These are phyloP conservation scores for Astraeus odoratus DNA, from an alignment of 768 basidiomycete species.

Conservation along the genomic window DNA sequence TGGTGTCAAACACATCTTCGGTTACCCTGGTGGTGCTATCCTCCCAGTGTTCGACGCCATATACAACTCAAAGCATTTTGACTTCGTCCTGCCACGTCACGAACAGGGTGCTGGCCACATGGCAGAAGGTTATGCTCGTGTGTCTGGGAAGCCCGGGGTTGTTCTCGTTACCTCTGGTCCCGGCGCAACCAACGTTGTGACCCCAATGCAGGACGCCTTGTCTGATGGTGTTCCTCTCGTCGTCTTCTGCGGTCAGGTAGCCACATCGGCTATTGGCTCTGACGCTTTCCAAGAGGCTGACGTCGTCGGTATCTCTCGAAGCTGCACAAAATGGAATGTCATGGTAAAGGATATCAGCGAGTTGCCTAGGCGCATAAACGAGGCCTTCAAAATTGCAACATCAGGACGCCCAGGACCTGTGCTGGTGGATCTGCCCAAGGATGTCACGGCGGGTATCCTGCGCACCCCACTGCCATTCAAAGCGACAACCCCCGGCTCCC, in stretches of 20 bases:
- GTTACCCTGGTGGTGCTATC: conserved; percentile 97
- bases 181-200: conserved; percentile 96
- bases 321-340: conserved; percentile 99
- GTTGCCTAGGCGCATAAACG: conserved; percentile 91
- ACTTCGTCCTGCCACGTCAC: conserved; percentile 92
- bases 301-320: conserved; percentile 89
- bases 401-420: conserved; percentile 97
- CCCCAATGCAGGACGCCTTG: conserved; percentile 96
- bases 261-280: conserved; percentile 97
- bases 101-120: conserved; percentile 99
- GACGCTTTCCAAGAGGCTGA: conserved; percentile 99
- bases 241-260: conserved; percentile 97
- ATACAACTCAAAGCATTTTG: conserved; percentile 90
- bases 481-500: conserved; percentile 77
- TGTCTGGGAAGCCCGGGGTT: conserved; percentile 96
- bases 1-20: conserved; percentile 92
- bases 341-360: conserved; percentile 98
- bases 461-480: conserved; percentile 79
- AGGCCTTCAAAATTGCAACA: conserved; percentile 98
- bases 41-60: conserved; percentile 99
- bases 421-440: conserved; percentile 97
- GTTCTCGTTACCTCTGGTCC: conserved; percentile 98
- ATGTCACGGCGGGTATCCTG: conserved; percentile 90
- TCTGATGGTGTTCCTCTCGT: conserved; percentile 92
- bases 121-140: conserved; percentile 97